phyloP scores from a whole-genome alignment of 495 filamentous ascomycete genomes.

The Neurospora sp. region DNA sequence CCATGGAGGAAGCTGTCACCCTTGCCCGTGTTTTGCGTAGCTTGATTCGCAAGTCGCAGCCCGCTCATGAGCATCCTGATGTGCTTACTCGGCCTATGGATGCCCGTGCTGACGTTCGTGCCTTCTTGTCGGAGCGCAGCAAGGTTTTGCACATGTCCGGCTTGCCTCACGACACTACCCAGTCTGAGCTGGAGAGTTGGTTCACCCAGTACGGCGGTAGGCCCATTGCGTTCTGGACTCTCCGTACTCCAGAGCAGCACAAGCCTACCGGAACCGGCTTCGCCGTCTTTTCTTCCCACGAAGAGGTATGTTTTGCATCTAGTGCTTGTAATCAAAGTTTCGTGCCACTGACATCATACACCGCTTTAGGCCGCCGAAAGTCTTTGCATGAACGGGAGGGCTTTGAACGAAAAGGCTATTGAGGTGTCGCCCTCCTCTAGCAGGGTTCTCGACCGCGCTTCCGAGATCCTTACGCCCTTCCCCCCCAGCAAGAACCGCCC shows the following conservation, averaged over 20 bases:
- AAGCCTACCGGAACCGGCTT: slow-evolving; percentile 97
- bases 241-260: slow-evolving; percentile 95
- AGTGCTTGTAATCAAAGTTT: neutral
- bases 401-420: slow-evolving; percentile 96
- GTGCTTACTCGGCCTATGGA: slow-evolving; percentile 92
- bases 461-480: slow-evolving; percentile 91
- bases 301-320: slow-evolving; percentile 67
- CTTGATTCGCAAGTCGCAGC: slow-evolving; percentile 90
- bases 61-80: slow-evolving; percentile 83
- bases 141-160: slow-evolving; percentile 97
- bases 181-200: slow-evolving; percentile 97
- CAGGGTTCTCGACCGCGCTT: slow-evolving; percentile 86
- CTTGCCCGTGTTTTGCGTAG: slow-evolving; percentile 85
- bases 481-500: slow-evolving; percentile 97
- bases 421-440: slow-evolving; percentile 96
- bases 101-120: slow-evolving; percentile 90
- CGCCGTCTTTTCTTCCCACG: slow-evolving; percentile 95
- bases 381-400: slow-evolving; percentile 97
- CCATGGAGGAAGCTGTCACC: slow-evolving; percentile 95
- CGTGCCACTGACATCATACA: slow-evolving; percentile 2
- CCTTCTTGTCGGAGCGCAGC: slow-evolving; percentile 87
- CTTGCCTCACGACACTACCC: slow-evolving; percentile 93
- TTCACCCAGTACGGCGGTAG: slow-evolving; percentile 97
- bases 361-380: slow-evolving; percentile 72
- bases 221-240: slow-evolving; percentile 98